phyloP scores from a whole-genome alignment of 2,329 filamentous ascomycete species.

The Sporothrix pallida region DNA sequence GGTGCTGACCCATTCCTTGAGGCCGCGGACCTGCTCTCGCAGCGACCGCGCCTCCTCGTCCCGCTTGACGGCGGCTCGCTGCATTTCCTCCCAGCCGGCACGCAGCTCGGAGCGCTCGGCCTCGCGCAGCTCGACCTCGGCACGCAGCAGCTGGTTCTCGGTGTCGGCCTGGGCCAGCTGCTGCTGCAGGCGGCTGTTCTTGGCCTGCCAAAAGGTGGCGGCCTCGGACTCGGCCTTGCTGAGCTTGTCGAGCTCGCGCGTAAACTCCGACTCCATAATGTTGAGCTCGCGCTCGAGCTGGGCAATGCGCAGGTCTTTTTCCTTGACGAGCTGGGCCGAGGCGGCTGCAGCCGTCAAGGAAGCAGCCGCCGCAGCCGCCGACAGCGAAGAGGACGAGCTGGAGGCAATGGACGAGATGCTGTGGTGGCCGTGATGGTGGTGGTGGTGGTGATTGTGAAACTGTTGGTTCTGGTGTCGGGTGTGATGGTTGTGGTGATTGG shows the following conservation, averaged over 20 bases:
- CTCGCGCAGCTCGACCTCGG: slow-evolving; percentile 56
- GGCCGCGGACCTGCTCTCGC: slow-evolving; percentile 65
- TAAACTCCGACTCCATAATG: slow-evolving; percentile 60
- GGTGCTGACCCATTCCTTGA: slow-evolving; percentile 75
- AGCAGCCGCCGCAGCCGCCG: slow-evolving; percentile 34
- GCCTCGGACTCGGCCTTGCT: slow-evolving; percentile 61
- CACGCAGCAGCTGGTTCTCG: slow-evolving; percentile 57
- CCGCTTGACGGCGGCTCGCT: slow-evolving; percentile 53
- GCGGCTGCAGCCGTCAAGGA: slow-evolving; percentile 38
- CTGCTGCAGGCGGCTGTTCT: slow-evolving; percentile 54
- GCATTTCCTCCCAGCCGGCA: slow-evolving; percentile 55
- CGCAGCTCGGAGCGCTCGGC: slow-evolving; percentile 57
- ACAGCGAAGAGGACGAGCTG: slow-evolving; percentile 27
- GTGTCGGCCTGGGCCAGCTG: slow-evolving; percentile 59
- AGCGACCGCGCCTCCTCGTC: slow-evolving; percentile 64
- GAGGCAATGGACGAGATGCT: slow-evolving; percentile 15
- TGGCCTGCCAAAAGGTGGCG: slow-evolving; percentile 63
- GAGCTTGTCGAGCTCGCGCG: slow-evolving; percentile 58
- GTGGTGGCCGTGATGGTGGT: slow-evolving; percentile 27
- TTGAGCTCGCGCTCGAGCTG: slow-evolving; percentile 59
- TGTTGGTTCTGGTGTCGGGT: slow-evolving; percentile 36
- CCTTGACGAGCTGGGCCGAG: slow-evolving; percentile 45
- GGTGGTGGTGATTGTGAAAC: neutral
- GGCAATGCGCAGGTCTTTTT: slow-evolving; percentile 60
- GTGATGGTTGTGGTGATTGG: slow-evolving; percentile 23